Evolutionary conservation across 768 basidiomycete species (phyloP).

Genomic region (Russula earlei): DNA sequence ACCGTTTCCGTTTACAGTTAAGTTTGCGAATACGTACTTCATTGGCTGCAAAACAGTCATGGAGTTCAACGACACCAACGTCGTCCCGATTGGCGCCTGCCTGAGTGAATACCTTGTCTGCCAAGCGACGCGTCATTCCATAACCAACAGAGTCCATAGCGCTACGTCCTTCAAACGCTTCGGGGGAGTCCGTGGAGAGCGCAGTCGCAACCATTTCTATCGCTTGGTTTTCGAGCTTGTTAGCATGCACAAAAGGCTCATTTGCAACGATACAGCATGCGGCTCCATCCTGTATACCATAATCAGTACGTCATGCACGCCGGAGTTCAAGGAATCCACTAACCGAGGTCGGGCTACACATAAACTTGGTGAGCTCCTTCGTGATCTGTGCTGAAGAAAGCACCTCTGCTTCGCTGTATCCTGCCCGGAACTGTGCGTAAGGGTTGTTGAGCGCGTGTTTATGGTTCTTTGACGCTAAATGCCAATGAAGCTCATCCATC

Average conservation of each 20-base stretch:
- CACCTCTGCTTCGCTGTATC: conserved; percentile 67
- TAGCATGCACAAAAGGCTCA: conserved; percentile 63
- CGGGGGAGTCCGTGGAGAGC: conserved; percentile 55
- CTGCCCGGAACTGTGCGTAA: conserved; percentile 76
- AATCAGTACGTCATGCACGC: neutral
- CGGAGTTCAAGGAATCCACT: neutral
- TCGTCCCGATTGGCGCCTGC: conserved; percentile 62
- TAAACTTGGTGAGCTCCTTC: conserved; percentile 67
- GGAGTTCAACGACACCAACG: conserved; percentile 78
- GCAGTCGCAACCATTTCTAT: conserved; percentile 69
- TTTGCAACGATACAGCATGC: conserved; percentile 72
- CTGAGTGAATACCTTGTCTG: conserved; percentile 58
- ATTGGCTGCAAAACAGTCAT: conserved; percentile 80
- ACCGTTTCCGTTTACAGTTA: neutral
- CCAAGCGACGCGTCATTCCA: conserved; percentile 58
- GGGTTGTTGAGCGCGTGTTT: conserved; percentile 75
- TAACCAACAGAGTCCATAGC: conserved; percentile 81
- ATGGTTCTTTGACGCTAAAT: conserved; percentile 72
- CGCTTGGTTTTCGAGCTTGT: conserved; percentile 75
- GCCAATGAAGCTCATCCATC: neutral
- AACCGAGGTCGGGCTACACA: conserved; percentile 76
- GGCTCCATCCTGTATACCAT: conserved; percentile 48
- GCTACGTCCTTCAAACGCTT: conserved; percentile 55
- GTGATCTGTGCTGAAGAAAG: conserved; percentile 58
- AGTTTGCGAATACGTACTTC: conserved; percentile 38